phyloP scores from a whole-genome alignment of 192 early-diverging fungal species.

The Funneliformis mosseae region DNA sequence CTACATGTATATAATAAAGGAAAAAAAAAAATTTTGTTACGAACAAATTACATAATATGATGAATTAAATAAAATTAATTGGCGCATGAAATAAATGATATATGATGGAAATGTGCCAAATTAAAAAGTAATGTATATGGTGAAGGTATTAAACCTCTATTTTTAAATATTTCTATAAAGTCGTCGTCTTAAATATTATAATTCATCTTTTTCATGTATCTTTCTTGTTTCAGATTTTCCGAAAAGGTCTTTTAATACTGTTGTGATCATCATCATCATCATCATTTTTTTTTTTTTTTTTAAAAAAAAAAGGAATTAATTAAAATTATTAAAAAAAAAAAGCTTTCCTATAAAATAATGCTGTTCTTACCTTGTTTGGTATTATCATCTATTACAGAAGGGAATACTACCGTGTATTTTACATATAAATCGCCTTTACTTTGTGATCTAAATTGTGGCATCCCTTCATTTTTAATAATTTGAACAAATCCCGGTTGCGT shows the following conservation, averaged over 20 bases:
- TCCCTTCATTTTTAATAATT: constrained; percentile 79
- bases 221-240: neutral
- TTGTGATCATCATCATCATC: no score
- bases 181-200: neutral
- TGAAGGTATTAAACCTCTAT: neutral
- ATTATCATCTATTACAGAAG: constrained; percentile 54
- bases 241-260: neutral
- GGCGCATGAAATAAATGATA: neutral
- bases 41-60: neutral
- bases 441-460: constrained; percentile 71
- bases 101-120: neutral
- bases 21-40: no score
- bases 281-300: neutral
- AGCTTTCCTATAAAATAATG: neutral
- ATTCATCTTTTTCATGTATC: neutral
- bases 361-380: constrained; percentile 41
- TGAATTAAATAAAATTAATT: neutral
- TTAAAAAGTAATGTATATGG: neutral
- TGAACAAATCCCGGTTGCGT: constrained; percentile 79
- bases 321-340: neutral
- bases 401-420: constrained; percentile 86
- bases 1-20: no score
- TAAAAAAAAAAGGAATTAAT: neutral
- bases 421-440: constrained; percentile 80
- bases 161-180: neutral